Base-by-base conservation (phyloP, 1,284 basidiomycete genomes). In the Cutaneotrichosporon dermatis region DNA sequence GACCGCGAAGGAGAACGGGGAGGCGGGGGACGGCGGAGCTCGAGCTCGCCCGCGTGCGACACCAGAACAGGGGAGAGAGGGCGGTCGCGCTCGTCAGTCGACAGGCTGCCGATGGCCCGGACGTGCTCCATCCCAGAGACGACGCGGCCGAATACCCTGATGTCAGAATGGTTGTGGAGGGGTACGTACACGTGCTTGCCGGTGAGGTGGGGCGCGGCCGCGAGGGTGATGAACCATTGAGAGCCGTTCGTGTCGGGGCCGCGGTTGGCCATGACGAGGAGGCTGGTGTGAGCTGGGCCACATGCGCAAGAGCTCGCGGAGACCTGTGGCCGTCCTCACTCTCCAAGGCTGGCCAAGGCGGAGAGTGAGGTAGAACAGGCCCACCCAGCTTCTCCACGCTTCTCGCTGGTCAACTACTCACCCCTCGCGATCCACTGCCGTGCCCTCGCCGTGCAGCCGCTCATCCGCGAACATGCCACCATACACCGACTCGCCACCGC, bases 11-110 rank as follows among this genome's bases (percentile, higher is more conserved):
- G 63, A 4, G 61, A 63, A 54, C 6, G 53, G 54, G 10, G 65
- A 56, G 9, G 55, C 44, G 1, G 62, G 4, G 80, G 80, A 66
- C 80, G 80, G 45, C 83, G 82, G 7, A 90, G 81, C 73, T 92
- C 87, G 16, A 96, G 84, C 75, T 96, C 89, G 25, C 92, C 92
- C 59, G 88, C 92, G 70, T 86, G 89, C 2, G 81, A 78, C 59
- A 97, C 86, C n/a, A 83, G 79, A 8, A 95, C 84, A 1, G 88
- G 85, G 1, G 82, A 79, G 3, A 82, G 75, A 0, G 93, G 93
- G 4, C 87, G 81, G 66, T 83, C 81, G 44, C 76, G 75, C 0
- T 68, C 70, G 55, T 78, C 79, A 1, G 78, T 79, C 6, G 73
- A 62, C 8, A 79, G 66, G 54, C 72, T 69, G 59, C 79, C 80